Base-by-base conservation (phyloP, 1,139 yeast species). In the Saccharomyces hybrid region DNA sequence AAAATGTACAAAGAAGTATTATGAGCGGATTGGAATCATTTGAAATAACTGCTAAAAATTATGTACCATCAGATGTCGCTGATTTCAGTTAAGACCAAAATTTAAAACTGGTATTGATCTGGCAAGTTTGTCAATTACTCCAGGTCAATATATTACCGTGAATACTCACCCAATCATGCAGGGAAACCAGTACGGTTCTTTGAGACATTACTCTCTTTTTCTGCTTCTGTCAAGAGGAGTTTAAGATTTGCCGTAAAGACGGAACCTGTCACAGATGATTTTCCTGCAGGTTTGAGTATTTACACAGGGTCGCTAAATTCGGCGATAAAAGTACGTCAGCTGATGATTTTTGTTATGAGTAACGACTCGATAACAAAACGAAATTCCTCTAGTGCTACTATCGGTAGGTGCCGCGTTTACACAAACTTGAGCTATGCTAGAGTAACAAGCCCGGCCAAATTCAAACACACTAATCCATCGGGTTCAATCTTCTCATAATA, bases 351-450 rank as follows among this genome's bases (percentile, higher is more conserved):
- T 60, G 70, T 65, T 2, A 74, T 77, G 63, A 62, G 71, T 49
- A 56, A 58, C 52, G 59, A 47, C 3, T 60, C 60, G 51, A 56
- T 54, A 42, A 54, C 66, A 55, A 55, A 58, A 53, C 25, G 71
- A 72, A 23, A 58, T 64, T 23, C 76, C 77, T 27, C 72, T 78
- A 25, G 73, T 80, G 2, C 68, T 83, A 47, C 68, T 82, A 53
- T 77, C 81, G 29, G 86, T 84, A 52, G 90, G 89, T 54, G 82
- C 83, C 59, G 90, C 89, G 59, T 79, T 83, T 55, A 84, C 89
- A 2, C 89, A 90, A 47, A 59, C 82, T 54, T 64, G 82, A 50
- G 72, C 86, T 8, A 78, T 83, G 66, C 63, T 78, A 32, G 79
- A 78, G 59, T 62, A 70, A 14, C 70, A 67, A 57, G 57, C 62